Evolutionary conservation across 441 rosid species (phyloP).

Genomic region (Breynia disticha): DNA sequence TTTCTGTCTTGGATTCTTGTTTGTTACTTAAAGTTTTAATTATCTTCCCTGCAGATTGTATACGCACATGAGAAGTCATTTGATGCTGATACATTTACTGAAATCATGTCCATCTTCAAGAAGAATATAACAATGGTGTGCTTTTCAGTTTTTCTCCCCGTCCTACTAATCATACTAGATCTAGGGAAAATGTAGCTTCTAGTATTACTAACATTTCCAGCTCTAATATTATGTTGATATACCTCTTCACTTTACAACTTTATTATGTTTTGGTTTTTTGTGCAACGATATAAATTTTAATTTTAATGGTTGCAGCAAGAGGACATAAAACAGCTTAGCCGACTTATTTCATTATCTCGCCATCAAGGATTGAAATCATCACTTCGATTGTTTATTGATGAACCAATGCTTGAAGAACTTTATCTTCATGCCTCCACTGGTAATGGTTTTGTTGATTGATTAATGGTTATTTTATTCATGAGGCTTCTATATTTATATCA

Average conservation of each 20-base stretch:
- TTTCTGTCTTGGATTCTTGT: slow-evolving; percentile 6
- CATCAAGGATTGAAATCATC: slow-evolving; percentile 52
- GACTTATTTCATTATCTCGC: slow-evolving; percentile 48
- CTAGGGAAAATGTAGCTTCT: too few relatives aligned
- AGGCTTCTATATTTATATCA: not conserved
- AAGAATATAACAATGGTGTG: slow-evolving; percentile 38
- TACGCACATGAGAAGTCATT: slow-evolving; percentile 57
- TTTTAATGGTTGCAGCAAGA: slow-evolving; percentile 28
- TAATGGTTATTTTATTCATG: not conserved
- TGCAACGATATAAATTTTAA: not conserved
- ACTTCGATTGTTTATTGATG: slow-evolving; percentile 33
- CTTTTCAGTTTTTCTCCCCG: slow-evolving; percentile 4
- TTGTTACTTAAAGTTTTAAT: slow-evolving; percentile 9
- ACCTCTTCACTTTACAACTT: too few relatives aligned
- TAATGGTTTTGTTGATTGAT: slow-evolving; percentile 14
- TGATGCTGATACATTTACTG: slow-evolving; percentile 46
- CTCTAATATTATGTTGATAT: too few relatives aligned
- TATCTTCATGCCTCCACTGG: slow-evolving; percentile 43
- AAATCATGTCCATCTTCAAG: slow-evolving; percentile 39
- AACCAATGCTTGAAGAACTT: slow-evolving; percentile 54
- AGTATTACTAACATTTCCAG: too few relatives aligned
- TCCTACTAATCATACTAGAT: not conserved
- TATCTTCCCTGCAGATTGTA: slow-evolving; percentile 46
- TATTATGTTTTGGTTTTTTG: slow-evolving; percentile 1
- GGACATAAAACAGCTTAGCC: slow-evolving; percentile 34